A percentile compares a stretch with the other conserved stretches of the same genome.
phyloP scores from a whole-genome alignment of 2,329 filamentous ascomycete genomes.

The Clarireedia homoeocarpa region DNA sequence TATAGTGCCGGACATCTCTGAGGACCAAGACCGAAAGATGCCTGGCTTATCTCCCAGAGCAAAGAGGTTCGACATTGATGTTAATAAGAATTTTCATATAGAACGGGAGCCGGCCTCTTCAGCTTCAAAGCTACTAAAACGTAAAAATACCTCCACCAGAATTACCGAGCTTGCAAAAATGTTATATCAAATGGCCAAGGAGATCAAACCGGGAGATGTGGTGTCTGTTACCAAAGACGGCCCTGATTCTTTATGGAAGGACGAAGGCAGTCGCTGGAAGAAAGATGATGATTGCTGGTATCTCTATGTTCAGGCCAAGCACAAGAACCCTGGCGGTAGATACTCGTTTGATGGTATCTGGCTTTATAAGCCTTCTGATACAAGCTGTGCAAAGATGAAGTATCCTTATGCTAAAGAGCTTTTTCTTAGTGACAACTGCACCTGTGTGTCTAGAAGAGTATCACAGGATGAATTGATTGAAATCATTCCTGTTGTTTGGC shows the following conservation, averaged over 20 bases:
- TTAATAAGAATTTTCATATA: too few species aligned
- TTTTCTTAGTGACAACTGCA: constrained; percentile 71
- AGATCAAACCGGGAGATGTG: constrained; percentile 42
- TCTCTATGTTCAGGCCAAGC: constrained; percentile 56
- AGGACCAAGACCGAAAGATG: not conserved
- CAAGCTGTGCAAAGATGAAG: constrained; percentile 56
- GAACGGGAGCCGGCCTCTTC: too few species aligned
- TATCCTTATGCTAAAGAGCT: constrained; percentile 69
- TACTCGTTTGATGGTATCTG: constrained; percentile 58
- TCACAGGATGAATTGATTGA: constrained; percentile 47
- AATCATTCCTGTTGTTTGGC: constrained; percentile 51
- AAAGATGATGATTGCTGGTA: constrained; percentile 53
- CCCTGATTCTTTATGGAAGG: constrained; percentile 48
- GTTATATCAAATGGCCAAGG: constrained; percentile 36
- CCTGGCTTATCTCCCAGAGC: not conserved
- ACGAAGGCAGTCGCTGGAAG: constrained; percentile 36
- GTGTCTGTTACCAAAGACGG: constrained; percentile 37
- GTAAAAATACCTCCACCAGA: not conserved
- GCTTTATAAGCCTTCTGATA: constrained; percentile 66
- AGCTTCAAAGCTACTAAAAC: not conserved
- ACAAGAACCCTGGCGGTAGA: constrained; percentile 30
- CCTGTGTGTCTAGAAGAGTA: constrained; percentile 46
- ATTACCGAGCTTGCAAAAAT: too few species aligned
- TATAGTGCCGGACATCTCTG: constrained; percentile 22
- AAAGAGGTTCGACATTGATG: not conserved